Base-by-base conservation (phyloP, 1,139 yeast genomes). In the Kluyveromyces marxianus region DNA sequence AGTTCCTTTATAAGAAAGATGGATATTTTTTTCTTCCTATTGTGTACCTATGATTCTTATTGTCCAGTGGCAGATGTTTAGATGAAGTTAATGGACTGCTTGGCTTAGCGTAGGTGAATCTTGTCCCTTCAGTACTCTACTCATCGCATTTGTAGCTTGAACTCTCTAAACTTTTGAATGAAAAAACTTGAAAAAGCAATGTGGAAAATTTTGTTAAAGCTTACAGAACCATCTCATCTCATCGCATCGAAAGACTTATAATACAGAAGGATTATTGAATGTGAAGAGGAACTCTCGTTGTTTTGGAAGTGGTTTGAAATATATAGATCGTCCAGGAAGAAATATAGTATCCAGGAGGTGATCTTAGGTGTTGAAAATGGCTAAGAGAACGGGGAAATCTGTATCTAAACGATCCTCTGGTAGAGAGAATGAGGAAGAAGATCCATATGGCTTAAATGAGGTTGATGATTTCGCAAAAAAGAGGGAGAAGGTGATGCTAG, bases 381-480 rank as follows among this genome's bases (percentile, higher is more conserved):
- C 43, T 4, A 40, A 40, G 27, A 34, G 38, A 14, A 34, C 25
- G 14, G 29, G 27, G 4, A 40, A 14, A n/a, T 4, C 24, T 27
- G 8, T 24, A 7, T n/a, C 6, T 6, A 32, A 24, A 24, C 25
- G 36, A 25, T 6, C 36, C 5, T 8, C n/a, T 36, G 24, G 39
- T 25, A 36, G 14, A 26, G 27, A 31, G 24, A 25, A 31, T n/a
- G 30, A 34, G 3, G 59, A 55, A 24, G 61, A 57, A 25, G 63
- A 60, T 46, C 54, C 59, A 3, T 66, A 65, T 52, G 72, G 71
- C 6, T 60, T 75, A 33, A 81, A 82, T 59, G 95, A 84, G 57
- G 83, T 85, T 7, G 95, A 86, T 60, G 77, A 75, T 28, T 83
- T 84, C 64, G 80, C 81, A 54, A 76, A 76, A n/a, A 77, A 77